Evolutionary conservation across 2,329 filamentous ascomycete species (phyloP), one percentile per base, ranked within the genome.

Genomic region (Setomelanomma holmii): DNA sequence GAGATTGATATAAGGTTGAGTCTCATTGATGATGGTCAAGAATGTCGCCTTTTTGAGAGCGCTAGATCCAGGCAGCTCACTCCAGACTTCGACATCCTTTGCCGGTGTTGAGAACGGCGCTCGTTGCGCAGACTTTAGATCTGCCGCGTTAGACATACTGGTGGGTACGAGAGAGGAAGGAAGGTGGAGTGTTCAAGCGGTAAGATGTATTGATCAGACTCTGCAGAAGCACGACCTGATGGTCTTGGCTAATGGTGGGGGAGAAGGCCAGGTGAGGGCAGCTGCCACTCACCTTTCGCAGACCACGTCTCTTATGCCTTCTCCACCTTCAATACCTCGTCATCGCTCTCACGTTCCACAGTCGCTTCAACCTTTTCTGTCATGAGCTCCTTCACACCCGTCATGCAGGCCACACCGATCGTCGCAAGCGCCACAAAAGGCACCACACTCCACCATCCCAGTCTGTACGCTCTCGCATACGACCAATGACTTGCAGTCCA

Each of bases 281-380:
- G 14, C 34, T 17, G 12, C 11, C 8, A 36, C 14, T 36, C 11
- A 36, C 6, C 7, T 30, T 30, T 30, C 24, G 12, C 24, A 7
- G 11, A 36, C 34, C 12, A 17, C 34, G 22, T 22, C 8, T 14
- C n/a, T 49, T 30, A 54, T n/a, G 1, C 48, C 39, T 47, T 53
- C 21, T 24, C 49, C 40, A 46, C 20, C 42, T 51, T 57, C 36
- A 58, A 40, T 16, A 19, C 45, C 14, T 63, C 61, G 22, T 64
- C 60, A 23, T 51, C 45, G 7, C 30, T 53, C 10, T 58, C 56
- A 6, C 43, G 46, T 55, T 72, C 69, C 35, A 73, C 66, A 7
- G 64, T 71, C 27, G 68, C 69, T 22, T 73, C 68, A 1, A 73
- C 67, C 47, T 59, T 62, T 49, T 70, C 67, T 2, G 67, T 70